A percentile compares a stretch with the other conserved stretches of the same genome.
Evolutionary conservation across 306 rosid genomes (phyloP).

Genomic region (Psophocarpus tetragonolobus): DNA sequence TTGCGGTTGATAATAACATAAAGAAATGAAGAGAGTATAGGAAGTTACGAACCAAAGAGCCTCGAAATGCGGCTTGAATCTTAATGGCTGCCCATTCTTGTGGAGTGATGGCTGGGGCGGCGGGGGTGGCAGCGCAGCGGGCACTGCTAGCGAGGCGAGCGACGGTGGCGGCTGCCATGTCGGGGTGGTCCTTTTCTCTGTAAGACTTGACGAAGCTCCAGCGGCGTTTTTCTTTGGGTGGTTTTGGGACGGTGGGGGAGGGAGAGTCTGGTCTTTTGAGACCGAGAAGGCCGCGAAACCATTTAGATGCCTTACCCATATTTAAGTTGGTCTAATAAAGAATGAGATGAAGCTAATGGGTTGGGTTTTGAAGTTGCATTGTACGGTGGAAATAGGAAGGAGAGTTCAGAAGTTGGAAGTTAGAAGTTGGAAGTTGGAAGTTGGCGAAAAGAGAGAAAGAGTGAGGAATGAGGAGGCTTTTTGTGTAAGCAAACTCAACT

Average conservation of each 20-base stretch:
- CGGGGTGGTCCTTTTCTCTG: constrained; percentile 43
- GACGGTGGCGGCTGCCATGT: constrained; percentile 48
- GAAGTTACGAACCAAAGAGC: constrained; percentile 63
- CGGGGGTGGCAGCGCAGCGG: constrained; percentile 1
- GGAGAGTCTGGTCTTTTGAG: constrained; percentile 40
- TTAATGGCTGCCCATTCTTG: neutral
- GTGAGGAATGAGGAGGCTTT: neutral
- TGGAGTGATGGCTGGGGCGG: neutral
- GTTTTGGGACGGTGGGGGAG: constrained; percentile 25
- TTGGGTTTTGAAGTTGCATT: constrained; percentile 29
- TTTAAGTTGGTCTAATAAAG: constrained; percentile 6
- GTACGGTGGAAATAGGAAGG: neutral
- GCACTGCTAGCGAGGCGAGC: constrained; percentile 36
- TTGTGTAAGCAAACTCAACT: neutral
- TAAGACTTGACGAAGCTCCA: constrained; percentile 76
- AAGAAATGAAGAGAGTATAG: neutral
- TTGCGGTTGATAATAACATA: neutral
- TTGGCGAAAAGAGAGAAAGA: neutral
- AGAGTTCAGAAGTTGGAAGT: neutral
- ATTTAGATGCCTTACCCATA: constrained; percentile 85
- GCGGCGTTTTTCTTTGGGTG: constrained; percentile 56
- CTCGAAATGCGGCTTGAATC: constrained; percentile 66
- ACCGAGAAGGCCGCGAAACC: constrained; percentile 72
- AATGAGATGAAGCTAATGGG: neutral
- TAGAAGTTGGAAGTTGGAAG: neutral